Evolutionary conservation across 768 basidiomycete species (phyloP), one percentile per base, ranked within the genome.

Genomic region (Gyrodon lividus): DNA sequence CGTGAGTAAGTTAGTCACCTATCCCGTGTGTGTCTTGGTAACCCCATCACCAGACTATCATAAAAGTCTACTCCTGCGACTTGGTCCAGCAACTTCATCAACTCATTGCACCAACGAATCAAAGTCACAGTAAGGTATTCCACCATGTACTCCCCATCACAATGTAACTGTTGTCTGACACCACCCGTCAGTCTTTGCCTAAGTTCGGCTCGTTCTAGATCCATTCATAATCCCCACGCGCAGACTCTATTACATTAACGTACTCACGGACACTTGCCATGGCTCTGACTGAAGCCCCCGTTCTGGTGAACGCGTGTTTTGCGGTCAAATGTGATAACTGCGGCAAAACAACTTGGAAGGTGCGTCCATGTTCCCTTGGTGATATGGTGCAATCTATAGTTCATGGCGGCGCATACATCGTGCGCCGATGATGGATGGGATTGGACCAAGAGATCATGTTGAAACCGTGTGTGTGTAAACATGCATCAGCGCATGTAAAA

Each of bases 271-370:
- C 49, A 55, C 49, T 6, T 22, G 40, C 42, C 40, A 71, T 71
- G 68, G 56, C 57, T 44, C 43, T 45, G 26, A 46, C 50, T 43
- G 51, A 61, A 44, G 31, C 33, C 44, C 43, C 63, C 58, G 58
- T 68, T 57, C 81, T 77, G 49, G 76, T 74, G 55, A 72, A 86
- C 62, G 59, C 67, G 52, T 89, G 87, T 72, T 77, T 68, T 64
- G 57, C 68, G 54, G 82, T 84, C 51, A 74, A 75, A 51, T 89
- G 87, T 70, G 68, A 66, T 46, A 72, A 67, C 52, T 89, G 87
- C 66, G 76, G 77, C 44, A 89, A 88, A 76, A 81, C 71, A 22
- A 88, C 83, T 17, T 89, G 87, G 88, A 74, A 64, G 73, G 87
- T 87, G 64, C 62, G 77, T 68, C 48, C 54, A 42, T 62, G 58